phyloP scores from a whole-genome alignment of 441 rosid genomes.

The Pelargonium fulgidum region DNA sequence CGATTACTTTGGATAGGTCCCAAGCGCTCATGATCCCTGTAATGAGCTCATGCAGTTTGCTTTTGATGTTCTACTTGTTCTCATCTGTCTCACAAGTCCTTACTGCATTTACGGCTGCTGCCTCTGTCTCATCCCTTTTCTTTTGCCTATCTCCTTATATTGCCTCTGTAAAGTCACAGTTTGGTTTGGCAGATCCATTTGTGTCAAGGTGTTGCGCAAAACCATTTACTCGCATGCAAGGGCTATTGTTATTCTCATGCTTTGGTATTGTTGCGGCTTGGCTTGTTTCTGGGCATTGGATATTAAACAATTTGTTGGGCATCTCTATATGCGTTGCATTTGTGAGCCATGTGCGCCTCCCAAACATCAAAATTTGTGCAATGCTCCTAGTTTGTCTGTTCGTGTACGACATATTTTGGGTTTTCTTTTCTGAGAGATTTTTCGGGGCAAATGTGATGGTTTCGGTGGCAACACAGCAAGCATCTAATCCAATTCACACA shows the following conservation, averaged over 20 bases:
- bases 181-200: constrained; percentile 75
- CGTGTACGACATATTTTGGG: constrained; percentile 96
- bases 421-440: constrained; percentile 92
- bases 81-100: constrained; percentile 86
- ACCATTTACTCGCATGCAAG: constrained; percentile 63
- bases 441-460: constrained; percentile 99
- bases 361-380: constrained; percentile 84
- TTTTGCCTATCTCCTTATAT: constrained; percentile 66
- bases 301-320: constrained; percentile 82
- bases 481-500: constrained; percentile 88
- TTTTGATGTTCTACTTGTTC: constrained; percentile 85
- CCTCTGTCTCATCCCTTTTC: constrained; percentile 82
- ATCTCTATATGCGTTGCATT: constrained; percentile 86
- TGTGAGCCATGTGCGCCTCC: constrained; percentile 93
- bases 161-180: constrained; percentile 46
- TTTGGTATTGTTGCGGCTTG: constrained; percentile 57
- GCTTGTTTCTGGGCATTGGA: constrained; percentile 93
- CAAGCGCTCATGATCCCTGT: constrained; percentile 91
- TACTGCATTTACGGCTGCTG: constrained; percentile 84
- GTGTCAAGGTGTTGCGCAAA: constrained; percentile 83
- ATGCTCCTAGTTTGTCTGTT: constrained; percentile 82
- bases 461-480: constrained; percentile 90
- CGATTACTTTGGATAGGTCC: constrained; percentile 73
- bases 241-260: constrained; percentile 52
- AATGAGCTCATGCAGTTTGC: constrained; percentile 97